Evolutionary conservation across 1,139 yeast species (phyloP).

Genomic region (Lipomyces yarrowii): DNA sequence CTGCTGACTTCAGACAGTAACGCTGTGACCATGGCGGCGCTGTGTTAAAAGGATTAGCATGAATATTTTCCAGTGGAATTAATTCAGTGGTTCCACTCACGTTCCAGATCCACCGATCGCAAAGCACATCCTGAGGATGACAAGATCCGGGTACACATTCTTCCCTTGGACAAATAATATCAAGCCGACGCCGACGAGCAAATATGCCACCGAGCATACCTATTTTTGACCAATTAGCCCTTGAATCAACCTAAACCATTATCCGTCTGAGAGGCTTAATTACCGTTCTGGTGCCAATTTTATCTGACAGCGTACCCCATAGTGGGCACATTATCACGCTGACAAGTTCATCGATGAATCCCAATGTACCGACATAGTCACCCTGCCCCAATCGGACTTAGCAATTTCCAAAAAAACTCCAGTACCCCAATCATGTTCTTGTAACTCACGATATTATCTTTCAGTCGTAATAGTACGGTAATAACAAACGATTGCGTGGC

Average conservation of each 20-base stretch:
- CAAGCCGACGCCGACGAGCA: constrained; percentile 52
- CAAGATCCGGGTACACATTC: constrained; percentile 53
- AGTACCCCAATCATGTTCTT: not conserved
- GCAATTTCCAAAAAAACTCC: not conserved
- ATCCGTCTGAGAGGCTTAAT: not conserved
- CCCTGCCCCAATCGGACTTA: constrained; percentile 44
- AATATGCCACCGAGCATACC: constrained; percentile 48
- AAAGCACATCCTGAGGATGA: constrained; percentile 57
- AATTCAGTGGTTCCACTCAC: not conserved
- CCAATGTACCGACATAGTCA: constrained; percentile 59
- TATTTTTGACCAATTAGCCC: constrained; percentile 35
- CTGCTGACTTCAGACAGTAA: constrained; percentile 57
- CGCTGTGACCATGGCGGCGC: constrained; percentile 51
- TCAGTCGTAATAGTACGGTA: constrained; percentile 55
- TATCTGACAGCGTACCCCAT: constrained; percentile 65
- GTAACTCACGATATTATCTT: constrained; percentile 44
- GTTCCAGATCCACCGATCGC: constrained; percentile 61
- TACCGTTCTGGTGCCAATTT: constrained; percentile 60
- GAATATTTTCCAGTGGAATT: not conserved
- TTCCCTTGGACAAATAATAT: constrained; percentile 53
- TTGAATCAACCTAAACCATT: not conserved
- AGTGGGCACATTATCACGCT: constrained; percentile 61
- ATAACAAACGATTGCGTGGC: constrained; percentile 71
- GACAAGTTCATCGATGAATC: constrained; percentile 63
- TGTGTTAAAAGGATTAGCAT: not conserved